Conservation (phyloP, 73 alveolate species). For the Paramecium pentaurelia region DNA sequence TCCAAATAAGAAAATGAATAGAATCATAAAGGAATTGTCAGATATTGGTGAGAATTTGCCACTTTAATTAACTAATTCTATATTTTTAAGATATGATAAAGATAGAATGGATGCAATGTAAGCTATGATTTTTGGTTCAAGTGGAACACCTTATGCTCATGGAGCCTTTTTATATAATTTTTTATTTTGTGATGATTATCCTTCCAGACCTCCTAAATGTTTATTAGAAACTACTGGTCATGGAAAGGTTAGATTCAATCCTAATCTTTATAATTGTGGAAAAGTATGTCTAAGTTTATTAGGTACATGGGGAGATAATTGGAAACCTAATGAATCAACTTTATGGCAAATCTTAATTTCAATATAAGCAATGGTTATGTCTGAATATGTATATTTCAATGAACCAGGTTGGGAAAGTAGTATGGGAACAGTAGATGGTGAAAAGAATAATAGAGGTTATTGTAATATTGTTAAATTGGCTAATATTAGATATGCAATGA, state of each 20-base stretch:
- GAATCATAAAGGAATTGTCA: not conserved
- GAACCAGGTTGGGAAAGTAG: constrained; percentile 96
- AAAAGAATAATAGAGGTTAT: constrained; percentile 88
- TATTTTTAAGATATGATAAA: constrained; percentile 29
- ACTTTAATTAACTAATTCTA: not conserved
- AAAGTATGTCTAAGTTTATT: constrained; percentile 90
- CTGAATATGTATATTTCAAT: constrained; percentile 91
- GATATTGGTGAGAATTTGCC: constrained; percentile 23
- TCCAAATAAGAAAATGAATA: not conserved
- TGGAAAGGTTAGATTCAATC: constrained; percentile 88
- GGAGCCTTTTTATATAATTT: constrained; percentile 91
- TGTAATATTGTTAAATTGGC: constrained; percentile 84
- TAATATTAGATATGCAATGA: constrained; percentile 78
- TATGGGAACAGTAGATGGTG: constrained; percentile 95
- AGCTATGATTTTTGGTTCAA: constrained; percentile 87
- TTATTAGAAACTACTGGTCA: constrained; percentile 91
- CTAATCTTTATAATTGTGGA: constrained; percentile 92
- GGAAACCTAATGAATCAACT: constrained; percentile 94
- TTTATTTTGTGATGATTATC: constrained; percentile 88
- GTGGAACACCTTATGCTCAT: constrained; percentile 95
- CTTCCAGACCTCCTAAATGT: constrained; percentile 91
- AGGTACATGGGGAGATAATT: constrained; percentile 97
- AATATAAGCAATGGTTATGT: constrained; percentile 92
- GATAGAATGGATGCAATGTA: constrained; percentile 50
- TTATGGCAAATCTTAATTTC: constrained; percentile 84